A percentile compares a stretch with the other conserved stretches of the same genome.
These are phyloP conservation scores for Bipolaris sorokiniana DNA, from an alignment of 2,329 filamentous ascomycete species.

Conservation along the genomic window DNA sequence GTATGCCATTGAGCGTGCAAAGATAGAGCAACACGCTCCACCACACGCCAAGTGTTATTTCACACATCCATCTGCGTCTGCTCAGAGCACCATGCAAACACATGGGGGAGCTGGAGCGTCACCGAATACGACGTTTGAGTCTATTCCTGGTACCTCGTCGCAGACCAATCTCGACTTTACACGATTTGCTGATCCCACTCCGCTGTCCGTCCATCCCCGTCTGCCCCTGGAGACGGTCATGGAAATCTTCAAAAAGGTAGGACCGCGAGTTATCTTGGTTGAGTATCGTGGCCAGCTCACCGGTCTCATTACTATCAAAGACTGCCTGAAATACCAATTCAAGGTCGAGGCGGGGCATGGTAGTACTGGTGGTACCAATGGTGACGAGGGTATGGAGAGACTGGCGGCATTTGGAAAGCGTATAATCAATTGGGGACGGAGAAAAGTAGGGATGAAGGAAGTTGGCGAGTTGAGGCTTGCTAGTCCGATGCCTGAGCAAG, in stretches of 20 bases:
- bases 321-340: slow-evolving; percentile 97
- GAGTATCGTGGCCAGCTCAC: slow-evolving; percentile 85
- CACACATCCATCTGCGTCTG: slow-evolving; percentile 49
- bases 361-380: slow-evolving; percentile 1
- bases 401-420: slow-evolving; percentile 30
- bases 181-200: slow-evolving; percentile 86
- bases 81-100: slow-evolving; percentile 25
- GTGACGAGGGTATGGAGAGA: slow-evolving; percentile 42
- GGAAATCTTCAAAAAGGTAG: slow-evolving; percentile 98
- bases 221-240: slow-evolving; percentile 95
- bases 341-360: slow-evolving; percentile 74
- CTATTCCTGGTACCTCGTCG: slow-evolving; percentile 61
- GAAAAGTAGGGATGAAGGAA: slow-evolving; percentile 21
- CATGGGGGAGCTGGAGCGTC: slow-evolving; percentile 21
- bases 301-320: slow-evolving; percentile 93
- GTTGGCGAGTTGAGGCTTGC: slow-evolving; percentile 34
- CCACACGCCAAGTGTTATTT: slow-evolving; percentile 77
- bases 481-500: slow-evolving; percentile 28
- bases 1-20: slow-evolving; percentile 84
- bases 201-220: slow-evolving; percentile 87
- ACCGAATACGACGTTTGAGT: slow-evolving; percentile 62
- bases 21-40: slow-evolving; percentile 65
- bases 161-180: slow-evolving; percentile 74
- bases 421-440: slow-evolving; percentile 29
- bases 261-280: slow-evolving; percentile 88